Evolutionary conservation across 805 yeast genomes (phyloP), one percentile per base, ranked within the genome.

Genomic region (Gaillardinia entomophila): DNA sequence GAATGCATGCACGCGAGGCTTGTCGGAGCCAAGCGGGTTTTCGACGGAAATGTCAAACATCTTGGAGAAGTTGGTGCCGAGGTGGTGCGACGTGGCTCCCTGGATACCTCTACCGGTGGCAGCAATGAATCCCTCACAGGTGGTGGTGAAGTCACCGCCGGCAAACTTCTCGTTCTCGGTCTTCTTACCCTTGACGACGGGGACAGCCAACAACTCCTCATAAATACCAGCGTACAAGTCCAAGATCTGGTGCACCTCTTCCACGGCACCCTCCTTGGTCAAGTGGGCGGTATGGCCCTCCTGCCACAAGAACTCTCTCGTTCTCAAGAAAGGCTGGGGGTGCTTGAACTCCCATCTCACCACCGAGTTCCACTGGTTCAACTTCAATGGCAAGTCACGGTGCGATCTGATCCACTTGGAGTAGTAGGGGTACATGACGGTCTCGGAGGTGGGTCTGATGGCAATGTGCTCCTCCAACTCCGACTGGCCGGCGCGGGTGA

Each of bases 301-400:
- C 70, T 92, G 99, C 99, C 99, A 92, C 62, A 92, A 73, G 68
- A 92, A 92, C 68, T 92, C 99, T 70, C 99, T 83, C 11, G 98
- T 94, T 76, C 99, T 84, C 57, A 92, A 69, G 66, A 92, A 92
- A 31, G 99, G 99, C 69, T 92, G 99, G 37, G 99, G 99, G 64
- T 92, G 97, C 73, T 92, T 92, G 71, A 92, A 92, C 68, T 92
- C 99, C 99, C 98, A 92, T 73, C 99, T 83, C 31, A 92, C 99
- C 28, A 92, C 99, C 13, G 97, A 89, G 71, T 94, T 94, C 99
- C 99, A 92, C 69, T 92, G 99, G 72, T 92, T 92, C 55, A 92
- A 75, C 54, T 84, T 85, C 65, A 92, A 73, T 41, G 99, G 99
- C 58, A 94, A 75, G 62, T 92, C 99, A 65, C 98, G 83, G 70